Evolutionary conservation across 1,139 yeast genomes (phyloP).

Genomic region (Scheffersomyces illinoinensis): DNA sequence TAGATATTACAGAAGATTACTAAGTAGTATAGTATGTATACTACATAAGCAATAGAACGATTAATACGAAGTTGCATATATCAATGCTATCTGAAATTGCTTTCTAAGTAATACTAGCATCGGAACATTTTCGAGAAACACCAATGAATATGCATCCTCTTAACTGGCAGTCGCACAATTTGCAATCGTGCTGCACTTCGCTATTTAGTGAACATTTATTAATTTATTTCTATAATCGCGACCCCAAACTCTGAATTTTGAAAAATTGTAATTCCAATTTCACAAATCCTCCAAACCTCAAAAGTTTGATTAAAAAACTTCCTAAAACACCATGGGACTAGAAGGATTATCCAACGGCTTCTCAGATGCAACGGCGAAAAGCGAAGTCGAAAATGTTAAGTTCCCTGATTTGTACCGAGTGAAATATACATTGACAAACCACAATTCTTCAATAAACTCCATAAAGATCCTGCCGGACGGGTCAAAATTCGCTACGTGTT

Average conservation of each 20-base stretch:
- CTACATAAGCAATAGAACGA: background rate
- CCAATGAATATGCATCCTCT: no score
- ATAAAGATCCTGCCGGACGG: slow-evolving; percentile 72
- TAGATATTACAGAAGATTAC: background rate
- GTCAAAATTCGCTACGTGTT: slow-evolving; percentile 55
- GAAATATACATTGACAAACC: slow-evolving; percentile 4
- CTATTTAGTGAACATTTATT: background rate
- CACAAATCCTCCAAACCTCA: background rate
- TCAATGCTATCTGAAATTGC: no score
- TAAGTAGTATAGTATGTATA: no score
- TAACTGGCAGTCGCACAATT: background rate
- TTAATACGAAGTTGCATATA: background rate
- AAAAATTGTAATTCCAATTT: no score
- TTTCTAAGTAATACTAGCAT: no score
- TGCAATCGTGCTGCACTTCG: background rate
- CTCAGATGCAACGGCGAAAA: background rate
- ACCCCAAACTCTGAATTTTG: background rate
- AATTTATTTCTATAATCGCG: background rate
- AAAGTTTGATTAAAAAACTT: no score
- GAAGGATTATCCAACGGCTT: background rate
- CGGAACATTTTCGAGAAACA: no score
- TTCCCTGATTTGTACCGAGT: slow-evolving; percentile 11
- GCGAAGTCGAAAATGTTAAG: background rate
- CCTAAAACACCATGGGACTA: background rate
- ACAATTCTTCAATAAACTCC: slow-evolving; percentile 29